Evolutionary conservation across 345 rosid species (phyloP), one percentile per base, ranked within the genome.

Genomic region (Anacardium occidentale): DNA sequence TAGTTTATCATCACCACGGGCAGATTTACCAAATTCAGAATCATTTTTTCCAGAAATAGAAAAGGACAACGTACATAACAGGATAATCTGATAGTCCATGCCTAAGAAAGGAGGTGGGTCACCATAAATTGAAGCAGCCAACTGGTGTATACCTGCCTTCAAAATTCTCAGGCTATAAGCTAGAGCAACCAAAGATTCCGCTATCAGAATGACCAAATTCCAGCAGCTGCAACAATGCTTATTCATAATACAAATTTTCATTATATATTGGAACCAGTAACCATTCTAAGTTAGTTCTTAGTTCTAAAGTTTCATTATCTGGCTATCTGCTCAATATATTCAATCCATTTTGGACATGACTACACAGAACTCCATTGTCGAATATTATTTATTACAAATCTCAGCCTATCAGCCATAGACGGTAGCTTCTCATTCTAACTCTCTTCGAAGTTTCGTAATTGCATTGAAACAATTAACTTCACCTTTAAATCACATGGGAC

Each of bases 141-240:
- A 21, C 64, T 61, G 64, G 64, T 61, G 40, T 47, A 62, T 14
- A 62, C 34, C 65, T 34, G 32, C 32, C 65, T 34, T 7, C 37
- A 58, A 26, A 29, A 8, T 14, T 47, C 51, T 47, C 13, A 47
- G 12, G 51, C 11, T 47, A 47, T 10, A 47, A 47, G 51, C 51
- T 29, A 29, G 32, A 29, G 32, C 32, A 29, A 29, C 32, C 32
- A 29, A 29, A 29, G 32, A 29, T 29, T 29, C 32, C 3, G 32
- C 51, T 9, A 47, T 3, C 14, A 47, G 14, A 11, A 47, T 47
- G 11, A 47, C 51, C 51, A 47, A 47, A 47, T 47, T 14, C 10
- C 51, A 47, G 51, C 51, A 47, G 51, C 51, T 13, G 2, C 51
- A 47, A 47, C 14, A 11, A 47, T 47, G 14, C 14, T 14, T 47